Evolutionary conservation across 2,329 filamentous ascomycete species (phyloP).

Genomic region (Phialemoniopsis sp.): DNA sequence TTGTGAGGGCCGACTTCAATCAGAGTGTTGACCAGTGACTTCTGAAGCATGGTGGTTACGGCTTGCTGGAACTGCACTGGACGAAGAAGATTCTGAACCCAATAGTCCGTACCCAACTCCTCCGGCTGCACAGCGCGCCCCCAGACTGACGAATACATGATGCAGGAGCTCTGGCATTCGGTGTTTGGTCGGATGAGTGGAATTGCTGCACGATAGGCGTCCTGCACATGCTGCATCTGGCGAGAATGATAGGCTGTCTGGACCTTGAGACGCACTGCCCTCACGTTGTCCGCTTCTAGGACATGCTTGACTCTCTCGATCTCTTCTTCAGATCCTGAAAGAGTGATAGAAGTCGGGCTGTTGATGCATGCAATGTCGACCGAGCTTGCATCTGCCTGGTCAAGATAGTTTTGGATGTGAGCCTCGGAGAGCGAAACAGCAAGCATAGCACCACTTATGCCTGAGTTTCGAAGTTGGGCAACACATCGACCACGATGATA

Average conservation of each 20-base stretch:
- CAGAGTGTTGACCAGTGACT: conserved; percentile 4
- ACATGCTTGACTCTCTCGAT: conserved; percentile 6
- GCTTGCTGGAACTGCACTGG: conserved; percentile 26
- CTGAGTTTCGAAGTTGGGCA: conserved; percentile 9
- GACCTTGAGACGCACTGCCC: conserved; percentile 12
- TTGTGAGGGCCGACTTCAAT: conserved; percentile 12
- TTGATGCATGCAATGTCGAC: conserved; percentile 25
- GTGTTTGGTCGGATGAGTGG: not conserved
- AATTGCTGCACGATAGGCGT: conserved; percentile 10
- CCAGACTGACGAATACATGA: conserved; percentile 14
- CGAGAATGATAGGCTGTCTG: conserved; percentile 21
- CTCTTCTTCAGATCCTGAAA: conserved; percentile 18
- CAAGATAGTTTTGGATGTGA: conserved; percentile 22
- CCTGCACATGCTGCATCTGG: conserved; percentile 16
- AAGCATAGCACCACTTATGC: conserved; percentile 38
- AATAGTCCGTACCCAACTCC: conserved; percentile 16
- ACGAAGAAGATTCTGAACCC: conserved; percentile 27
- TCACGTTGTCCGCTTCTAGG: conserved; percentile 5
- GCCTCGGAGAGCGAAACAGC: conserved; percentile 33
- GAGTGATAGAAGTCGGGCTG: conserved; percentile 27
- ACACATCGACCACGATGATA: conserved; percentile 25
- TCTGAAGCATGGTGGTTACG: conserved; percentile 8
- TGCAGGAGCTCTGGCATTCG: no score
- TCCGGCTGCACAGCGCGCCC: conserved; percentile 6
- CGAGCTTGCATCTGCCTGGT: conserved; percentile 13